These are phyloP conservation scores for Linaria vulgaris DNA, from an alignment of 257 asterid species.

Conservation along the genomic window DNA sequence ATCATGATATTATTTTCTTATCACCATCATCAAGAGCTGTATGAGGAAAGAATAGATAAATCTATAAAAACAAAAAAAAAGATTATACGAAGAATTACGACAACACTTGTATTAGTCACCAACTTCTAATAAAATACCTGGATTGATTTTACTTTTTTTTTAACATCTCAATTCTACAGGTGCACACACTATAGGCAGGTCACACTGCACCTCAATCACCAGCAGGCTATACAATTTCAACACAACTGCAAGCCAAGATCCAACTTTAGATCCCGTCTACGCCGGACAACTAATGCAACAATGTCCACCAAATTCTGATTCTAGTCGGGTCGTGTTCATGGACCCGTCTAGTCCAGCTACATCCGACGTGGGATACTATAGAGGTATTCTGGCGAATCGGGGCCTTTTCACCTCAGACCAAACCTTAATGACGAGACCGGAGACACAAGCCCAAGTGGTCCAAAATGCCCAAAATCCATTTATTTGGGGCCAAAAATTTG, in stretches of 20 bases:
- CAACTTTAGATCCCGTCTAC: conserved; percentile 48
- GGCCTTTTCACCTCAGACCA: conserved; percentile 57
- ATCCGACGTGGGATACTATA: conserved; percentile 38
- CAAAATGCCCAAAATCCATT: conserved; percentile 36
- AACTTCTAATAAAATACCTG: no score
- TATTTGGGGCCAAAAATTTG: conserved; percentile 41
- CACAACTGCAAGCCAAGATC: conserved; percentile 45
- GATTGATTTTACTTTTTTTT: no score
- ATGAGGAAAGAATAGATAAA: no score
- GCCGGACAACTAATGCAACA: conserved; percentile 49
- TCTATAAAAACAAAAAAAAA: no score
- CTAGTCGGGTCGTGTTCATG: conserved; percentile 54
- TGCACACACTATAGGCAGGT: conserved; percentile 72
- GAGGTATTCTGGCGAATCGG: conserved; percentile 29
- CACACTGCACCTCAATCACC: conserved; percentile 63
- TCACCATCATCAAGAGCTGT: no score
- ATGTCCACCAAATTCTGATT: conserved; percentile 42
- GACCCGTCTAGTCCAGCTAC: conserved; percentile 40
- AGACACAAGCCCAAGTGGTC: conserved; percentile 31
- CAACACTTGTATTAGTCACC: no score
- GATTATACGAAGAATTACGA: no score
- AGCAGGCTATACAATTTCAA: conserved; percentile 59
- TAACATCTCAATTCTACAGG: conserved; percentile 39
- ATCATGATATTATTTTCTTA: background rate
- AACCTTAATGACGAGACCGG: conserved; percentile 29